phyloP scores from a whole-genome alignment of 108 stramenopile genomes.

The Aurantiochytrium sp. region DNA sequence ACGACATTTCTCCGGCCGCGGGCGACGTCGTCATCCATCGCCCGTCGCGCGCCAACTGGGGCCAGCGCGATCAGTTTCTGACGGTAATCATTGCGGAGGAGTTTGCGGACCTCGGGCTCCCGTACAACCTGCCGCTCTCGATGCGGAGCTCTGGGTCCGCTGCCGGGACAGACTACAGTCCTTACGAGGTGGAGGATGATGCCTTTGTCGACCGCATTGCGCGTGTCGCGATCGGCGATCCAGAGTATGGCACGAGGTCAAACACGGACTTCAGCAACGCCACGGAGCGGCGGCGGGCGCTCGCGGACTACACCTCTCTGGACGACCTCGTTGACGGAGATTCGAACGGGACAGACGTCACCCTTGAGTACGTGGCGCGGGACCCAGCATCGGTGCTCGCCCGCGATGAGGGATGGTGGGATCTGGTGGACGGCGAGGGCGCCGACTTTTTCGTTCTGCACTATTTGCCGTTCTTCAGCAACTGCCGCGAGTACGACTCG shows the following conservation, averaged over 20 bases:
- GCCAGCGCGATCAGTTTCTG: conserved; percentile 45
- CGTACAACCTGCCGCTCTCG: conserved; percentile 67
- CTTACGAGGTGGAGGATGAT: conserved; percentile 44
- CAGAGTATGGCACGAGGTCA: conserved; percentile 31
- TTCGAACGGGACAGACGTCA: background rate
- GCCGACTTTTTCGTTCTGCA: conserved; percentile 58
- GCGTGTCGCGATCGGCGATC: conserved; percentile 43
- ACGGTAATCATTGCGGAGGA: conserved; percentile 51
- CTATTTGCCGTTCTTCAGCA: conserved; percentile 74
- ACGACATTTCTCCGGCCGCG: conserved; percentile 51
- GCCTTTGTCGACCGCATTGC: conserved; percentile 43
- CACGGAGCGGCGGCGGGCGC: background rate
- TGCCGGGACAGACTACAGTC: conserved; percentile 28
- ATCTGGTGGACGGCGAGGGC: conserved; percentile 23
- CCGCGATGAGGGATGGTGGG: conserved; percentile 37
- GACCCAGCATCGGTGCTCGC: conserved; percentile 2
- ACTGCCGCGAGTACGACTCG: conserved; percentile 73
- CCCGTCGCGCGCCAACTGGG: conserved; percentile 48
- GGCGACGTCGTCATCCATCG: conserved; percentile 58
- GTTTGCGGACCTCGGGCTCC: conserved; percentile 62
- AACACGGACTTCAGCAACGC: background rate
- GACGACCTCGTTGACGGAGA: background rate
- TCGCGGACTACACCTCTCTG: background rate
- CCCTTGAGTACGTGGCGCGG: background rate
- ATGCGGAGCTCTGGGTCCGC: background rate